These are phyloP conservation scores for Nitzschia sp. DNA, from an alignment of 108 stramenopile species.

Conservation along the genomic window DNA sequence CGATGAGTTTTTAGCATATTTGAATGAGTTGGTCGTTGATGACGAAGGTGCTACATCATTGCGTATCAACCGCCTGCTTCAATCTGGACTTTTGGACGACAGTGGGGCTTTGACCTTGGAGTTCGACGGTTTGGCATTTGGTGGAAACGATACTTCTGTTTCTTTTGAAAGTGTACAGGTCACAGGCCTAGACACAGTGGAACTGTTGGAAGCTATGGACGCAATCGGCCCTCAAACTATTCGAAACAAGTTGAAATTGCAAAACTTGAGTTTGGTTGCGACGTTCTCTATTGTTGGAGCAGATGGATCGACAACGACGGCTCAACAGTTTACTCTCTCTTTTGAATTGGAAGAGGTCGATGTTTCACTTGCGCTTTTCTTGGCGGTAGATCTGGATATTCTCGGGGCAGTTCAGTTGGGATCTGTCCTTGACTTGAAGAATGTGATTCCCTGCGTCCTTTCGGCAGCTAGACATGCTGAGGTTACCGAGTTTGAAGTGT, in stretches of 20 bases:
- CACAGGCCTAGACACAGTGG: constrained; percentile 57
- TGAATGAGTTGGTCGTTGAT: not conserved
- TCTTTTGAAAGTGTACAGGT: constrained; percentile 45
- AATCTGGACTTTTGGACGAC: constrained; percentile 44
- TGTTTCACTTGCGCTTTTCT: constrained; percentile 41
- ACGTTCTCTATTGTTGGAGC: constrained; percentile 41
- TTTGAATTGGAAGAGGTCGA: constrained; percentile 46
- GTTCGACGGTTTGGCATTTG: constrained; percentile 45
- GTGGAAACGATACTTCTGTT: constrained; percentile 36
- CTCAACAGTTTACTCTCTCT: constrained; percentile 44
- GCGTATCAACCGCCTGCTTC: constrained; percentile 45
- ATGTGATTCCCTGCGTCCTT: constrained; percentile 57
- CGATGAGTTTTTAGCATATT: constrained; percentile 37
- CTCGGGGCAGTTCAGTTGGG: constrained; percentile 33
- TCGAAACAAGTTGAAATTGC: constrained; percentile 42
- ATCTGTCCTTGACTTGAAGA: constrained; percentile 47
- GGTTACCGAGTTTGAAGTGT: constrained; percentile 46
- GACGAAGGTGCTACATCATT: constrained; percentile 28
- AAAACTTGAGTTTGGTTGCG: constrained; percentile 42
- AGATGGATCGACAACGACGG: not conserved
- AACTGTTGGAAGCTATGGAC: constrained; percentile 43
- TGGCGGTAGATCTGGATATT: constrained; percentile 54
- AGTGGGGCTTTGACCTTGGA: constrained; percentile 42
- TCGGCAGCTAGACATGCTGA: constrained; percentile 42
- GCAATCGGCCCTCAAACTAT: constrained; percentile 47